Base-by-base conservation (phyloP, 768 basidiomycete species). In the Exidia glandulosa region DNA sequence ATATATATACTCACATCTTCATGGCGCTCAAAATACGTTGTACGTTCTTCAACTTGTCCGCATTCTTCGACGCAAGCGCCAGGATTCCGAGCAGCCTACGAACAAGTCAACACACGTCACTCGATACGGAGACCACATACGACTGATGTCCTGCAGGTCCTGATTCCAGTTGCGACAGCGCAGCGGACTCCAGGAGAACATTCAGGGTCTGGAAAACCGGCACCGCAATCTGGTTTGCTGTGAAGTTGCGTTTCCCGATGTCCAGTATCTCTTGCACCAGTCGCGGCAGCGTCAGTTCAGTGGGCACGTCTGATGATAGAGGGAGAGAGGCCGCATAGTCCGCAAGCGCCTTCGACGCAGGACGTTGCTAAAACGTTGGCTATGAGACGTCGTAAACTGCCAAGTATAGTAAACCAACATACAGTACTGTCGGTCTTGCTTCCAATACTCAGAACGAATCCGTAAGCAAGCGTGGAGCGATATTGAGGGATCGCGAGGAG, bases 391-490 rank as follows among this genome's bases (percentile, higher is more conserved):
- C 47, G n/a, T n/a, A n/a, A n/a, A n/a, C n/a, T n/a, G n/a, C n/a
- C n/a, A n/a, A n/a, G n/a, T n/a, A n/a, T n/a, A n/a, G n/a, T n/a
- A n/a, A n/a, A n/a, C n/a, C n/a, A n/a, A 73, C 88, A 73, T 68
- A 95, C 94, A 4, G 86, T 90, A 67, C 86, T 88, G 62, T 89
- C 85, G 9, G 91, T 91, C 72, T 84, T 87, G 69, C 88, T 90
- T 34, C 86, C 88, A 34, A 92, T 76, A 67, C 90, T 94, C 59
- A 89, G 75, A 13, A 94, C 77, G 6, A 95, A 68, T 13, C 92
- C 92, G 10, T 76, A 74, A 48, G 95, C 75, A 56, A 95, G 68
- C 30, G 76, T 68, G 58, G 72, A 72, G 45, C 89, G 80, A 70
- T 88, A 94, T 55, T 76, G 74, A 34, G 74, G 70, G 57, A 90